phyloP scores from a whole-genome alignment of 768 basidiomycete genomes.

The Solioccasus polychromus region DNA sequence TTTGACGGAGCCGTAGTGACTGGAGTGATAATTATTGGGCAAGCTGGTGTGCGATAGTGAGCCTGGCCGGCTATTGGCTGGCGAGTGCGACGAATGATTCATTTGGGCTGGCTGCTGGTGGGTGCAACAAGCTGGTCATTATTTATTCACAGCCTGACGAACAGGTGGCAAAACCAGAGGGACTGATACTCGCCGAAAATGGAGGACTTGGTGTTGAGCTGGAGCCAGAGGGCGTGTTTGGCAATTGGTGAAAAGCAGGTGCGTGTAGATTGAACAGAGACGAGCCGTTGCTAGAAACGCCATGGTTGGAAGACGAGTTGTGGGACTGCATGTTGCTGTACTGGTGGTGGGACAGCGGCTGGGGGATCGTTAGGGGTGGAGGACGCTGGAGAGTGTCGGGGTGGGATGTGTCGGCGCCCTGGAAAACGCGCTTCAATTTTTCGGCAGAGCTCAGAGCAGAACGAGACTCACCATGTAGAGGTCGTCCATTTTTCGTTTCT shows the following conservation, averaged over 20 bases:
- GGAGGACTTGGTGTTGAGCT: conserved; percentile 74
- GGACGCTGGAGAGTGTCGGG: conserved; percentile 35
- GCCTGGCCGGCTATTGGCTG: conserved; percentile 46
- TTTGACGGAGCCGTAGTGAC: conserved; percentile 56
- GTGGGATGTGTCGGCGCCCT: conserved; percentile 50
- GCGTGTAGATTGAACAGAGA: conserved; percentile 53
- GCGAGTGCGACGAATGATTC: conserved; percentile 53
- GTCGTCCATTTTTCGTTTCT: conserved; percentile 60
- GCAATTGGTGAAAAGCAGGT: conserved; percentile 57
- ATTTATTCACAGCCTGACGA: conserved; percentile 47
- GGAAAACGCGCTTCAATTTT: not conserved
- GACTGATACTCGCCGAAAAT: conserved; percentile 82
- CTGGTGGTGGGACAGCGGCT: conserved; percentile 48
- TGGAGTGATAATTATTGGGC: conserved; percentile 41
- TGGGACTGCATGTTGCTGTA: conserved; percentile 43
- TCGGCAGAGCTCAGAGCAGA: not conserved
- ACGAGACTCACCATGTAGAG: conserved; percentile 47
- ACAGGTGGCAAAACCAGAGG: conserved; percentile 32
- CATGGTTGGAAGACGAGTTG: conserved; percentile 38
- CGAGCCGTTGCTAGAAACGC: conserved; percentile 36
- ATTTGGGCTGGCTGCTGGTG: conserved; percentile 65
- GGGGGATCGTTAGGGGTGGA: conserved; percentile 64
- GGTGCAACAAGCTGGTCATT: conserved; percentile 43
- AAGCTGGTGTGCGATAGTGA: conserved; percentile 39
- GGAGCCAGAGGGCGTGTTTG: conserved; percentile 68